phyloP scores from a whole-genome alignment of 164 flowering plant genomes.

The Kingdonia uniflora region DNA sequence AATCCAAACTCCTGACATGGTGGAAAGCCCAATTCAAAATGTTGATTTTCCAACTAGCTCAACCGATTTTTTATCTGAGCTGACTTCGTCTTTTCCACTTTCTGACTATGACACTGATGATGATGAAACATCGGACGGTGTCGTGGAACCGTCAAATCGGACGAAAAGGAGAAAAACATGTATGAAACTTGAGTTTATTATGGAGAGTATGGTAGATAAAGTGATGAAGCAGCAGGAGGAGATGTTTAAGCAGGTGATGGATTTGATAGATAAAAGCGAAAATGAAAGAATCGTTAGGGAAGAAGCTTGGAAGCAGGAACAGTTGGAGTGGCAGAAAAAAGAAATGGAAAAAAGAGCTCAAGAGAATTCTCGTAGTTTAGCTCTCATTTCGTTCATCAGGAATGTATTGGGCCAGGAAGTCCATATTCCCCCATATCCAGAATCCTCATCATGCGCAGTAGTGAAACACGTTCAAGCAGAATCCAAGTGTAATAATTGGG shows the following conservation, averaged over 20 bases:
- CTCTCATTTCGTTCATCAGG: neutral
- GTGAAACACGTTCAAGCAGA: neutral
- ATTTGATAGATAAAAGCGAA: neutral
- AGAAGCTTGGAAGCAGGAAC: neutral
- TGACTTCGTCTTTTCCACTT: too few species aligned
- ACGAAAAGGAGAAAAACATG: neutral
- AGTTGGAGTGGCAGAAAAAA: neutral
- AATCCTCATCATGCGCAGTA: neutral
- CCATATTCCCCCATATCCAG: neutral
- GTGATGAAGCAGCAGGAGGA: slow-evolving; percentile 2
- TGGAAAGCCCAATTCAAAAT: neutral
- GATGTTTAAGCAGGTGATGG: slow-evolving; percentile 1
- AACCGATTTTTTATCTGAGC: neutral
- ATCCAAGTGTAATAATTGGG: too few species aligned
- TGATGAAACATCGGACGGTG: neutral
- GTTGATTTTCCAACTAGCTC: neutral
- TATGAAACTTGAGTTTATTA: neutral
- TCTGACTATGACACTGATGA: neutral
- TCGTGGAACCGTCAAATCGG: neutral
- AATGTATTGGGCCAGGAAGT: neutral
- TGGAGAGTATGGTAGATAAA: slow-evolving; percentile 5
- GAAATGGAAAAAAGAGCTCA: neutral
- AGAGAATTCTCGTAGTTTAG: neutral
- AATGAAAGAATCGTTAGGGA: slow-evolving; percentile 2
- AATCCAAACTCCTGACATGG: neutral